phyloP scores from a whole-genome alignment of 2,329 filamentous ascomycete genomes.

The Fusarium napiforme region DNA sequence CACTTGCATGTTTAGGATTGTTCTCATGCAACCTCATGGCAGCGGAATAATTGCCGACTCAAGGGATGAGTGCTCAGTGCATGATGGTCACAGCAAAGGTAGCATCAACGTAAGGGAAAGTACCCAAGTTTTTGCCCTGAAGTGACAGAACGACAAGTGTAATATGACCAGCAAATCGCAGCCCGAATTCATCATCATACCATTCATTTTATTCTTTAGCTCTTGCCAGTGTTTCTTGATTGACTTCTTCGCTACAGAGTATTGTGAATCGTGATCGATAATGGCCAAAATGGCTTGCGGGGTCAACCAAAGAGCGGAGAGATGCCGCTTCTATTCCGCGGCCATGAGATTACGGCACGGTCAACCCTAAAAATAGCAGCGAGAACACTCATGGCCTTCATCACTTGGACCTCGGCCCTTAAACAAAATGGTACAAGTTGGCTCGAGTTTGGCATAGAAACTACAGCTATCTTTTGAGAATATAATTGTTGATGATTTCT shows the following conservation, averaged over 20 bases:
- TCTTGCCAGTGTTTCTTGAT: background rate
- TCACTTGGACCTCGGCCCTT: background rate
- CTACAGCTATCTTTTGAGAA: background rate
- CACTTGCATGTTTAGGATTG: background rate
- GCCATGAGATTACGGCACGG: background rate
- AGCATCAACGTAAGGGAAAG: no score
- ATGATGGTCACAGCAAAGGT: no score
- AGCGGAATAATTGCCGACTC: background rate
- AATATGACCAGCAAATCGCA: background rate
- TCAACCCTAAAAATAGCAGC: background rate
- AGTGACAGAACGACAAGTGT: background rate
- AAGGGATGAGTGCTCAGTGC: background rate
- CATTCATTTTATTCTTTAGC: background rate
- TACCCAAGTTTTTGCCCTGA: background rate
- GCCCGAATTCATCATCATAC: no score
- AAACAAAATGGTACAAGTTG: background rate
- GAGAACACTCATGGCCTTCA: background rate
- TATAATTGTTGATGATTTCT: rapidly evolving
- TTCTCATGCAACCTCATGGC: background rate
- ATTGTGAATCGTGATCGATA: background rate
- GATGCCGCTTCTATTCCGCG: background rate
- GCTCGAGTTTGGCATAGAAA: background rate
- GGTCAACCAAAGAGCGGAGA: background rate
- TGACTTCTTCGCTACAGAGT: background rate
- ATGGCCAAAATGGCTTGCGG: no score